Percentiles rank a stretch among this genome's conserved stretches.
Evolutionary conservation across 2,329 filamentous ascomycete genomes (phyloP).

Genomic region (Stagonosporopsis rhizophila): DNA sequence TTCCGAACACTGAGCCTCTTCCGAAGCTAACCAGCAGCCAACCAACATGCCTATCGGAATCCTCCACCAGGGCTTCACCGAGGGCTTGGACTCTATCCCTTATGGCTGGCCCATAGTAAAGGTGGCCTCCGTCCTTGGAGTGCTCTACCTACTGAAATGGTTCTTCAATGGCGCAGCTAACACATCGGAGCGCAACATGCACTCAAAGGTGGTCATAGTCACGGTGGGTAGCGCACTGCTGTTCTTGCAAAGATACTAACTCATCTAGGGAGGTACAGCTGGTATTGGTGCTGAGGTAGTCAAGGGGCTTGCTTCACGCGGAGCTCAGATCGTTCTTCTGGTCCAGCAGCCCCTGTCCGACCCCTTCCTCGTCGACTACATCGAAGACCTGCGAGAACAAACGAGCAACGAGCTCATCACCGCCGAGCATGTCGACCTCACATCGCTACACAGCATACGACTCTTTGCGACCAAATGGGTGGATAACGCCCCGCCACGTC

Average conservation of each 20-base stretch:
- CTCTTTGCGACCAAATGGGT: slow-evolving; percentile 98
- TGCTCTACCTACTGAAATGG: slow-evolving; percentile 69
- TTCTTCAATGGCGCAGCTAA: slow-evolving; percentile 81
- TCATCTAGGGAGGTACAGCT: slow-evolving; percentile 78
- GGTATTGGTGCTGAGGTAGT: slow-evolving; percentile 85
- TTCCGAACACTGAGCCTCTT: slow-evolving; percentile 35
- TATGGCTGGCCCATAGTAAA: slow-evolving; percentile 62
- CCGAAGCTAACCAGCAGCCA: slow-evolving; percentile 26
- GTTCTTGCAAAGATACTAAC: slow-evolving; percentile 22
- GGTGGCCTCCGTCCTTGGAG: slow-evolving; percentile 58
- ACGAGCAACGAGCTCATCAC: slow-evolving; percentile 90
- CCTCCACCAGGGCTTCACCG: slow-evolving; percentile 59
- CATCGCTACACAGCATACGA: slow-evolving; percentile 87
- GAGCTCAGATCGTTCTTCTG: slow-evolving; percentile 89
- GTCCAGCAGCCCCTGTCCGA: slow-evolving; percentile 83
- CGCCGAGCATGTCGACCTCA: slow-evolving; percentile 90
- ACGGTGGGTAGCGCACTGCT: slow-evolving; percentile 64
- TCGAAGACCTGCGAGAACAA: slow-evolving; percentile 80
- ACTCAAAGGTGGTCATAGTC: slow-evolving; percentile 91
- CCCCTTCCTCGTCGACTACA: slow-evolving; percentile 88
- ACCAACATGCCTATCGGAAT: slow-evolving; percentile 67
- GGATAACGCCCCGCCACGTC: slow-evolving; percentile 87
- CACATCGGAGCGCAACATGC: slow-evolving; percentile 80
- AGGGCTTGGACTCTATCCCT: slow-evolving; percentile 63
- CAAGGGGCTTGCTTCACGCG: slow-evolving; percentile 75